Evolutionary conservation across 257 asterid species (phyloP).

Genomic region (Solanum medicagineum): DNA sequence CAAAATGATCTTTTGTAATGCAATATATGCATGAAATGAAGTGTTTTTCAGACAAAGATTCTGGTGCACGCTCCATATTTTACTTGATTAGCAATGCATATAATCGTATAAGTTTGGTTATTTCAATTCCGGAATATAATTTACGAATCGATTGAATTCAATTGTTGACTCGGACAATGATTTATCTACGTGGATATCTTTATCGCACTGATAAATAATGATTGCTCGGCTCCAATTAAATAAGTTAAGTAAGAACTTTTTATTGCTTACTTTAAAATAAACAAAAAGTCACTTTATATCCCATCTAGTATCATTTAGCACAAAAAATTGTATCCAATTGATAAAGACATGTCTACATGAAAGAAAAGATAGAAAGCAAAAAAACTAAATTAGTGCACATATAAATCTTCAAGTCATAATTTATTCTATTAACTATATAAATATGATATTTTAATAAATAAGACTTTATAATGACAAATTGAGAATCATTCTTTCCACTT

Average conservation of each 20-base stretch:
- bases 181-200: not conserved
- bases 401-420: not conserved
- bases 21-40: not conserved
- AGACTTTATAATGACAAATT: not conserved
- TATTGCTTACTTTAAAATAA: constrained; percentile 8
- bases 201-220: not conserved
- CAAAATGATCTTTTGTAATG: not conserved
- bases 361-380: not conserved
- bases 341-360: constrained; percentile 4
- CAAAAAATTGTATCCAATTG: constrained; percentile 1
- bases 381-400: not conserved
- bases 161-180: too few relatives aligned
- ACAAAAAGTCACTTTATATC: constrained; percentile 8
- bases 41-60: not conserved
- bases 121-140: not conserved
- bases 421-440: not conserved
- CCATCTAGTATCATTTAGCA: constrained; percentile 9
- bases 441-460: not conserved
- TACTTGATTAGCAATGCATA: not conserved
- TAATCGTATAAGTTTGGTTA: not conserved
- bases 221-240: constrained; percentile 16
- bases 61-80: not conserved
- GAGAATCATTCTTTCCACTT: constrained; percentile 11
- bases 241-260: constrained; percentile 17
- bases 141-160: not conserved